A percentile compares a stretch with the other conserved stretches of the same genome.
These are phyloP conservation scores for Phytophthora vignae DNA, from an alignment of 352 stramenopile genomes.

Conservation along the genomic window DNA sequence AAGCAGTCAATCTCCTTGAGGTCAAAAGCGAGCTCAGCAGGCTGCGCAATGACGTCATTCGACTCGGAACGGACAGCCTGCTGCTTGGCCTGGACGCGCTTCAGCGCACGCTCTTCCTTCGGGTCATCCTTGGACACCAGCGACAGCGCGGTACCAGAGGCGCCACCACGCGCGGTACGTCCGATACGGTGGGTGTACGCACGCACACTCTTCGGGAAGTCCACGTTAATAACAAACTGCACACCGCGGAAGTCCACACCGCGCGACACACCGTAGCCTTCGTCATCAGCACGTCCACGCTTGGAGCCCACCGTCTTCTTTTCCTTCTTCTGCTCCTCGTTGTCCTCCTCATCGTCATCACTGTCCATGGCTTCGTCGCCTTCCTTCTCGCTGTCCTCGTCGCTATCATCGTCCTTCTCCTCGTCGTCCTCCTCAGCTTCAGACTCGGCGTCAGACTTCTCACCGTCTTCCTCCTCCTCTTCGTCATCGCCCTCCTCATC, in stretches of 20 bases:
- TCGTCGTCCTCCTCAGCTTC: conserved; percentile 71
- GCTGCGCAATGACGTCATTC: conserved; percentile 93
- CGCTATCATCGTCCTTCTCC: conserved; percentile 57
- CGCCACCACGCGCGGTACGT: conserved; percentile 96
- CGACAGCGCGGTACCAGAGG: conserved; percentile 96
- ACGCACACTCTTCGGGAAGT: conserved; percentile 95
- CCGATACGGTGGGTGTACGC: conserved; percentile 99
- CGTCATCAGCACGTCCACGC: conserved; percentile 69
- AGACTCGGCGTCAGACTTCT: conserved; percentile 50
- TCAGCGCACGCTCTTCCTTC: conserved; percentile 88
- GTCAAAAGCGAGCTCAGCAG: conserved; percentile 97
- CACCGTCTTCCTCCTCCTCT: conserved; percentile 44
- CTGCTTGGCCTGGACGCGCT: conserved; percentile 94
- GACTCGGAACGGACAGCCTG: conserved; percentile 78
- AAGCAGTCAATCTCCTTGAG: conserved; percentile 99
- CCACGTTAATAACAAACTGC: conserved; percentile 99
- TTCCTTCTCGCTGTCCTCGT: conserved; percentile 49
- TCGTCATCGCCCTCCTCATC: conserved; percentile 48
- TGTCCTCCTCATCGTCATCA: conserved; percentile 64
- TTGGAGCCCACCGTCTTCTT: conserved; percentile 56
- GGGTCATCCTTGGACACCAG: conserved; percentile 89
- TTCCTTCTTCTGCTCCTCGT: conserved; percentile 47
- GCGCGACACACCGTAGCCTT: conserved; percentile 96
- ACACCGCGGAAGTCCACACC: conserved; percentile 99
- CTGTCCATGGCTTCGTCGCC: conserved; percentile 70